phyloP scores from a whole-genome alignment of 352 stramenopile species.

The Globisporangium canariense region DNA sequence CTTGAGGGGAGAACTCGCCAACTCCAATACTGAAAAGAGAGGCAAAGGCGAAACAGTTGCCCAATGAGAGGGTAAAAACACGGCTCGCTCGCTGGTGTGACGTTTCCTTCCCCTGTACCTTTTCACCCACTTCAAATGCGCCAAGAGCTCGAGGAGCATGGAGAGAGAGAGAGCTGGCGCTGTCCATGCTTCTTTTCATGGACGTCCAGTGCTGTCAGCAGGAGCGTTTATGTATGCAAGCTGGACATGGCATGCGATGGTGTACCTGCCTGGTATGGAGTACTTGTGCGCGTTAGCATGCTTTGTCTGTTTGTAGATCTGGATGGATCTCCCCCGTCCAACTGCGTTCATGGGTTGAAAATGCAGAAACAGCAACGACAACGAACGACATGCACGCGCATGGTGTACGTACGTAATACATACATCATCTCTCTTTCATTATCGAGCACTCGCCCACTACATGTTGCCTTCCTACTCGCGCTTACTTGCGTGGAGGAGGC shows the following conservation, averaged over 20 bases:
- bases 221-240: background rate
- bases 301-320: background rate
- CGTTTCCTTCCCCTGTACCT: conserved; percentile 2
- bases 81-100: background rate
- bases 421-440: conserved; percentile 2
- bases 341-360: background rate
- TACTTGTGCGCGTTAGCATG: background rate
- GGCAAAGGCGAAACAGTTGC: conserved; percentile 11
- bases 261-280: conserved; percentile 5
- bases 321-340: background rate
- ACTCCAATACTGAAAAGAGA: background rate
- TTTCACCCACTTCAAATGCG: background rate
- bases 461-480: background rate
- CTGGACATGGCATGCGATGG: background rate
- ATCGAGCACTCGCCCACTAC: background rate
- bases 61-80: conserved; percentile 7
- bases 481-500: conserved; percentile 75
- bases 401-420: conserved; percentile 9
- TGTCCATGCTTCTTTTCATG: background rate
- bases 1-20: background rate
- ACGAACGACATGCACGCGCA: background rate
- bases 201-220: background rate
- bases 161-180: conserved; percentile 6
- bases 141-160: background rate
- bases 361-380: background rate